Evolutionary conservation across 106 monocot species (phyloP), one percentile per base, ranked within the genome.

Genomic region (Platanthera guangdongensis): DNA sequence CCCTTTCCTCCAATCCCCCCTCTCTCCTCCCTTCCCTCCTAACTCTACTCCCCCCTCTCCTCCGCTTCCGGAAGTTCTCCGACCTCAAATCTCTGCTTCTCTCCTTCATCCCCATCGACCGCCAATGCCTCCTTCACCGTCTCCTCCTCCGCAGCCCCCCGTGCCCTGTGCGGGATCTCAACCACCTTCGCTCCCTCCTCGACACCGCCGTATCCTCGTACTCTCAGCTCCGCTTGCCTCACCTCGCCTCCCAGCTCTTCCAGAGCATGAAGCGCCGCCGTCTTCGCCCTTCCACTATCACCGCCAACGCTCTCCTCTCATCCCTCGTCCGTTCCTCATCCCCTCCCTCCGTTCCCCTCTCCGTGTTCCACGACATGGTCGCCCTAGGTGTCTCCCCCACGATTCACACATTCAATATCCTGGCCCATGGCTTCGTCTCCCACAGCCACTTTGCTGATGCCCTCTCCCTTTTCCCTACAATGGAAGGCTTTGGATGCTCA

Each of bases 361-460:
- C 74, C 45, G 46, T 83, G 16, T 94, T 85, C 81, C 59, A 70
- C 68, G 83, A 85, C 47, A 81, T 95, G 76, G n/a, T 92, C 57
- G 46, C 57, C 10, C 79, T 95, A 4, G 89, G 95, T 15, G 78
- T 95, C 39, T 0, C 51, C 48, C 97, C 97, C 4, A 87, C 77
- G 25, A 51, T 50, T 47, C 8, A 49, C 79, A 94, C 89, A 47
- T 94, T 99, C 84, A 97, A 99, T 64, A 88, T 94, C 57, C 82
- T 99, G 67, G 84, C 88, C 57, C 81, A 83, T 16, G 78, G 79
- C 11, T 63, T 86, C 49, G 86, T 84, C 80, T 83, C 84, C 18
- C 59, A 78, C 8, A 69, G 60, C 47, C 68, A 72, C 51, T 80
- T 92, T 65, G 63, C 78, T 25, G 86, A 87, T 49, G 97, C 92